Base-by-base conservation (phyloP, 768 basidiomycete genomes). In the Leccinum boreale region DNA sequence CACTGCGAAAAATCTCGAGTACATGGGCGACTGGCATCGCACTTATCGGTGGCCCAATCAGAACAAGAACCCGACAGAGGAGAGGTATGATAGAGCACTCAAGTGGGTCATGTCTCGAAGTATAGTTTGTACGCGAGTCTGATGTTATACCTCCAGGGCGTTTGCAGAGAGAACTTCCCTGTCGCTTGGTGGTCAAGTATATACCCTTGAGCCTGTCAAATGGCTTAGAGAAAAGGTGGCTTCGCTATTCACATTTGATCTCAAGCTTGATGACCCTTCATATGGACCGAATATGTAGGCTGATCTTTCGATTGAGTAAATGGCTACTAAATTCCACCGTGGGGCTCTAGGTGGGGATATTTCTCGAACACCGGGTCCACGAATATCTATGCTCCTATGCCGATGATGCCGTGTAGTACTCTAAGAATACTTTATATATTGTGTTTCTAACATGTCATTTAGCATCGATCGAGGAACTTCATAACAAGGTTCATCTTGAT, bases 401-500 rank as follows among this genome's bases (percentile, higher is more conserved):
- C 3, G 1, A 0, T 12, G 8, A 57, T 61, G 53, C 59, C 53
- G 29, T 39, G 63, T 64, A 54, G 4, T 58, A 3, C 7, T 17
- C 6, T 4, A 10, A 1, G 3, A 14, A 50, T 6, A 17, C 4
- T 31, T 2, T 49, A 10, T n/a, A 35, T 2, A 31, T 21, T 5
- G 2, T 39, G n/a, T 21, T 47, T 24, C 33, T 63, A 6, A 66
- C 15, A 1, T 50, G 0, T 45, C 12, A 12, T 31, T 3, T 48
- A 66, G 65, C 58, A 1, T 64, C 65, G 10, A 1, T 66, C 11
- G 65, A 66, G 45, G 65, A 67, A 36, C 21, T 58, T 31, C 65
- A 66, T 3, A 66, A 66, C 53, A 55, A 42, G 55, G 36, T 67
- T 5, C 65, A 66, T 52, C 33, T 66, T 9, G 52, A 66, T 28